Conservation (phyloP, 306 rosid genomes). For the apple (Malus domestica) region DNA sequence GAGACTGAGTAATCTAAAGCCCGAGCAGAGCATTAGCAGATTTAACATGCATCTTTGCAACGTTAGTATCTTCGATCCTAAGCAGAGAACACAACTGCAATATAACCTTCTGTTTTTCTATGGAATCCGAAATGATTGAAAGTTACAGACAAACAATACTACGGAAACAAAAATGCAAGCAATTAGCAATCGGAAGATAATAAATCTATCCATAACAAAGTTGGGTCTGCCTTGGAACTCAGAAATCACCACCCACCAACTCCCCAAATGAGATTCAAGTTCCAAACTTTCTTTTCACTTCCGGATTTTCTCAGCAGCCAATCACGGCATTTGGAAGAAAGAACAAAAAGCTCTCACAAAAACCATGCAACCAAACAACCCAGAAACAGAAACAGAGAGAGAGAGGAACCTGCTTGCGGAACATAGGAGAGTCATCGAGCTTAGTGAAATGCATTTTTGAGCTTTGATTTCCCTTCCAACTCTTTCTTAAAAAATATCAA, state of each 20-base stretch:
- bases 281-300: not conserved
- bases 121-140: not conserved
- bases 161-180: not conserved
- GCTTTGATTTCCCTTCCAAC: not conserved
- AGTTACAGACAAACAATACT: not conserved
- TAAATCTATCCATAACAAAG: not conserved
- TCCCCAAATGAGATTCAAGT: not conserved
- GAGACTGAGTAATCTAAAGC: not conserved
- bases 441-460: conserved; percentile 87
- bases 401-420: conserved; percentile 89
- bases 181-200: not conserved
- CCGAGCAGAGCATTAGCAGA: not conserved
- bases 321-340: not conserved
- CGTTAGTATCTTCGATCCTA: not conserved
- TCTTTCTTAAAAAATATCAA: not conserved
- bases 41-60: not conserved
- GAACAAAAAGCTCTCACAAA: not conserved
- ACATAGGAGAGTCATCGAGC: conserved; percentile 99
- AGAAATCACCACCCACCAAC: not conserved
- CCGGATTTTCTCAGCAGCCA: not conserved
- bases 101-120: not conserved
- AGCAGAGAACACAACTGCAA: not conserved
- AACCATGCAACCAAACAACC: not conserved
- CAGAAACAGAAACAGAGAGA: not conserved
- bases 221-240: not conserved